phyloP scores from a whole-genome alignment of 2,329 filamentous ascomycete genomes.

The Fusarium armeniacum region DNA sequence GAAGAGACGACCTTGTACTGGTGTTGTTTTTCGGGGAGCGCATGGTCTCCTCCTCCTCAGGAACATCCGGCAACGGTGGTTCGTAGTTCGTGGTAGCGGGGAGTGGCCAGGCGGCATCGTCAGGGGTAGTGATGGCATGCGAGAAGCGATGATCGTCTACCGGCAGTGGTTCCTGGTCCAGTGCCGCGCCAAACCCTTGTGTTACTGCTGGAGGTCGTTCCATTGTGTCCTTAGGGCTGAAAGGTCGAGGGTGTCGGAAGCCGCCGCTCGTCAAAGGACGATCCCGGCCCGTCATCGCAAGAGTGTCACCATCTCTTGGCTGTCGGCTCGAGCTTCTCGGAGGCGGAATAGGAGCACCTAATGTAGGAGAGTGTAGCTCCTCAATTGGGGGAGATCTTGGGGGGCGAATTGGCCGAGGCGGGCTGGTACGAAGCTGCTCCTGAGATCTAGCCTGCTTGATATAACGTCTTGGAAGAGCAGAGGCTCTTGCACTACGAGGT shows the following conservation, averaged over 20 bases:
- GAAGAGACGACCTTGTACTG: conserved; percentile 66
- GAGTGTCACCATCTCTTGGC: conserved; percentile 60
- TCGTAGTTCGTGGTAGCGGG: conserved; percentile 54
- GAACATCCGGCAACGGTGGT: conserved; percentile 68
- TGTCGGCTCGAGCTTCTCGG: conserved; percentile 69
- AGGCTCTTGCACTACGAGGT: conserved; percentile 40
- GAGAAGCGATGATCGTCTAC: conserved; percentile 47
- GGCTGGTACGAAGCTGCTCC: conserved; percentile 63
- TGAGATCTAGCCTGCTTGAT: conserved; percentile 64
- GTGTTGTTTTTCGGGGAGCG: conserved; percentile 61
- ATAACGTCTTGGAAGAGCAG: conserved; percentile 53
- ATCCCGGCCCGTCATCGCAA: conserved; percentile 55
- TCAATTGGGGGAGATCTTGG: conserved; percentile 53
- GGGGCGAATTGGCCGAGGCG: conserved; percentile 64
- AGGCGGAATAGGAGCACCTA: conserved; percentile 61
- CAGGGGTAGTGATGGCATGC: conserved; percentile 60
- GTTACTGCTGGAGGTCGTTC: conserved; percentile 41
- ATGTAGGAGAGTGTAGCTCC: conserved; percentile 48
- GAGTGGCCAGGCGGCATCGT: conserved; percentile 61
- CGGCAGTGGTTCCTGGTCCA: conserved; percentile 24
- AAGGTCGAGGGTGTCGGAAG: conserved; percentile 62
- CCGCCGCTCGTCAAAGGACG: conserved; percentile 62
- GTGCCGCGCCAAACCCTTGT: conserved; percentile 19
- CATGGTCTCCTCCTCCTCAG: conserved; percentile 71
- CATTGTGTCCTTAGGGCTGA: conserved; percentile 50